Evolutionary conservation across 2,329 filamentous ascomycete species (phyloP).

Genomic region (Mycogone perniciosa): DNA sequence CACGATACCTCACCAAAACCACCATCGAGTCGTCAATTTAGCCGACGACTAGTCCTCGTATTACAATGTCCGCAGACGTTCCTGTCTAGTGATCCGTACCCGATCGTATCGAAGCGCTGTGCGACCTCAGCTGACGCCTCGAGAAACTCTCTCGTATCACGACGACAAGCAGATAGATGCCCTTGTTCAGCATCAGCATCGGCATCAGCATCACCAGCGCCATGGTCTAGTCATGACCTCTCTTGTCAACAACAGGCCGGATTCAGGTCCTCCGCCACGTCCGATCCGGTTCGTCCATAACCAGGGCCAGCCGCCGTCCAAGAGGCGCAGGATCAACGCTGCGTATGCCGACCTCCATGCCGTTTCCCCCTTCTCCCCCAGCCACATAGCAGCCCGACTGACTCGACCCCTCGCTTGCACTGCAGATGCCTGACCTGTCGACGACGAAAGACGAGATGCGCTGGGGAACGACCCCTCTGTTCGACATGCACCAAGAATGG

Average conservation of each 20-base stretch:
- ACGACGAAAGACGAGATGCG: slow-evolving; percentile 69
- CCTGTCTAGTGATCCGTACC: background rate
- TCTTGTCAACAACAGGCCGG: slow-evolving; percentile 37
- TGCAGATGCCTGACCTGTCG: slow-evolving; percentile 64
- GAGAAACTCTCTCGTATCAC: background rate
- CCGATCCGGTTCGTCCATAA: slow-evolving; percentile 76
- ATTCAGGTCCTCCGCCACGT: slow-evolving; percentile 40
- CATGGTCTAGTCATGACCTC: slow-evolving; percentile 42
- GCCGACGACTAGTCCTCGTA: background rate
- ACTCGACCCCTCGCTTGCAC: background rate
- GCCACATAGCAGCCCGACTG: background rate
- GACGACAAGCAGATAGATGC: background rate
- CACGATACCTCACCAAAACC: too few species aligned
- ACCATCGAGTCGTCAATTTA: too few species aligned
- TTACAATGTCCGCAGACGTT: slow-evolving; percentile 5
- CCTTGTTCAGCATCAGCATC: background rate
- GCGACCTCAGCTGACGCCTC: background rate
- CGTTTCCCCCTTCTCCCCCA: background rate
- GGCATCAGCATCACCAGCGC: slow-evolving; percentile 18
- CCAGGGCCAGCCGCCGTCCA: slow-evolving; percentile 73
- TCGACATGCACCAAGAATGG: slow-evolving; percentile 68
- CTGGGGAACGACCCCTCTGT: slow-evolving; percentile 64
- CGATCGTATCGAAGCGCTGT: background rate
- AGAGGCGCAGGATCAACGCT: slow-evolving; percentile 71
- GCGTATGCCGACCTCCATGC: slow-evolving; percentile 48